A percentile compares a stretch with the other conserved stretches of the same genome.
phyloP scores from a whole-genome alignment of 75 land plant genomes.

The Pinus tabuliformis region DNA sequence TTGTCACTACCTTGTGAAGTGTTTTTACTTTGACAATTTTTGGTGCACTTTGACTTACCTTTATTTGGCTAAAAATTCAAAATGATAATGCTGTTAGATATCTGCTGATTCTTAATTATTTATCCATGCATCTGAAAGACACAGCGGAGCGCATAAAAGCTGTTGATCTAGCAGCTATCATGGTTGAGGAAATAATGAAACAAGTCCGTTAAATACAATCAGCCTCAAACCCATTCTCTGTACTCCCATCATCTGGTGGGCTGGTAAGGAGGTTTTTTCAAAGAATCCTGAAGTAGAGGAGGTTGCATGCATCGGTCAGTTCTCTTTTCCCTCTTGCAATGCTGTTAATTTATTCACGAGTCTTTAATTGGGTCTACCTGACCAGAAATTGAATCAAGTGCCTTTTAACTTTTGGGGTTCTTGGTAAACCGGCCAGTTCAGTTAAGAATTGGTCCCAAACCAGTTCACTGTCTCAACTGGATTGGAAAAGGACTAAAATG shows the following conservation, averaged over 20 bases:
- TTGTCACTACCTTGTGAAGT: not conserved
- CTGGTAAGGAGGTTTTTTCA: slow-evolving; percentile 23
- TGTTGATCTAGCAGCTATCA: slow-evolving; percentile 86
- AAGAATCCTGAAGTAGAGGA: not conserved
- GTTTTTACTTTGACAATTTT: not conserved
- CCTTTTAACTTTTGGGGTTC: too few relatives aligned
- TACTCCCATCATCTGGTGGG: slow-evolving; percentile 15
- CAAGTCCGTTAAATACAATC: slow-evolving; percentile 42
- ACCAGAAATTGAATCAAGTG: not conserved
- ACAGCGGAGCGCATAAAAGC: slow-evolving; percentile 79
- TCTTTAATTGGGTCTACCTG: not conserved
- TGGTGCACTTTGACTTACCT: too few relatives aligned
- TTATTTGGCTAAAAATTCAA: not conserved
- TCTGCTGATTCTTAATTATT: not conserved
- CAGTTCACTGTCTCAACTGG: too few relatives aligned
- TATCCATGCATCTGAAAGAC: slow-evolving; percentile 60
- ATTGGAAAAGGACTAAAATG: too few relatives aligned
- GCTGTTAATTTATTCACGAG: not conserved
- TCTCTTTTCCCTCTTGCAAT: not conserved
- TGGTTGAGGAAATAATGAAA: slow-evolving; percentile 92
- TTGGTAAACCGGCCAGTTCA: too few relatives aligned
- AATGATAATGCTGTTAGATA: not conserved
- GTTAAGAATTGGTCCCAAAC: too few relatives aligned
- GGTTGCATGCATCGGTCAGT: not conserved
- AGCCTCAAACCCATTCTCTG: slow-evolving; percentile 10